phyloP scores from a whole-genome alignment of 306 rosid species.

The Psophocarpus tetragonolobus region DNA sequence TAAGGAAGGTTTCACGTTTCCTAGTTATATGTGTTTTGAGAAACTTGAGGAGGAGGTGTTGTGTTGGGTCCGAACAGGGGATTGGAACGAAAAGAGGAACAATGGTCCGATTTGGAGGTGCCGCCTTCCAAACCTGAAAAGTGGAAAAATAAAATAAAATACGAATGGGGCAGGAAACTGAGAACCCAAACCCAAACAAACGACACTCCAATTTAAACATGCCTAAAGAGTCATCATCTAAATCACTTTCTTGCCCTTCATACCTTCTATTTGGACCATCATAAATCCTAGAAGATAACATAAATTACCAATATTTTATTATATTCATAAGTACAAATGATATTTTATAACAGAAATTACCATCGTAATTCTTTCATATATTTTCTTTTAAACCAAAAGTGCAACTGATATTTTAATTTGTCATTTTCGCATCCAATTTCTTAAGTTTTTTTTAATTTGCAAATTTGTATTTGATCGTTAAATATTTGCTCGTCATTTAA shows the following conservation, averaged over 20 bases:
- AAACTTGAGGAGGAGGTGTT: conserved; percentile 4
- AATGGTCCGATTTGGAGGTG: conserved; percentile 38
- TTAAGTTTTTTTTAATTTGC: no score
- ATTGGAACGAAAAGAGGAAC: background rate
- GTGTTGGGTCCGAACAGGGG: background rate
- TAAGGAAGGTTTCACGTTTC: background rate
- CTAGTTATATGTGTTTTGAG: conserved; percentile 5
- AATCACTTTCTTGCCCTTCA: conserved; percentile 33
- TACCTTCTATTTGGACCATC: no score
- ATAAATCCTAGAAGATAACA: no score
- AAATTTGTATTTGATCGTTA: no score
- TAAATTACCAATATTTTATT: no score
- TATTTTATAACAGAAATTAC: no score
- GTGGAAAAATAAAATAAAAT: background rate
- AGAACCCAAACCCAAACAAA: background rate
- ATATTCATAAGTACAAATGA: no score
- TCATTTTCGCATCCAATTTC: no score
- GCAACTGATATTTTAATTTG: no score
- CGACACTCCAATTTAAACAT: conserved; percentile 32
- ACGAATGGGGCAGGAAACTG: background rate
- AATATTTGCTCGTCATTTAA: no score
- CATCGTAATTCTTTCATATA: no score
- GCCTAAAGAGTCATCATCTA: background rate
- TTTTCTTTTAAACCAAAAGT: no score
- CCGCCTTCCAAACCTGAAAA: conserved; percentile 58